These are phyloP conservation scores for Globisporangium emineosum DNA, from an alignment of 352 stramenopile species.

Conservation along the genomic window DNA sequence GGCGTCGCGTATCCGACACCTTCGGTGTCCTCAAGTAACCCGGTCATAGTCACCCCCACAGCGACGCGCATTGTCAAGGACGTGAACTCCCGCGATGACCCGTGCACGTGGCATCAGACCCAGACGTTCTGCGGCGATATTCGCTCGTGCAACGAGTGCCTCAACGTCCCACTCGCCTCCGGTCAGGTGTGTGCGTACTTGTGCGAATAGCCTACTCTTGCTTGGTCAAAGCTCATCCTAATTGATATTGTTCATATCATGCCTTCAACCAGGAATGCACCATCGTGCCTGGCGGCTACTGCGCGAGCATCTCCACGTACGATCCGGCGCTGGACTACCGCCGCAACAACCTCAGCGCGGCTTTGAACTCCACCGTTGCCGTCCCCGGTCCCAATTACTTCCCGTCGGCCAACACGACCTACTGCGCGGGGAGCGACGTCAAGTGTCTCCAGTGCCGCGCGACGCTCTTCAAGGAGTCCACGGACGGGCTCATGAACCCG, in stretches of 20 bases:
- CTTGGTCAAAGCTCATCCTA: too few relatives aligned
- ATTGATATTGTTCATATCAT: too few relatives aligned
- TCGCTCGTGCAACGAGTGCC: conserved; percentile 35
- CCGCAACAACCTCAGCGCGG: conserved; percentile 3
- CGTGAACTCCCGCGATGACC: conserved; percentile 31
- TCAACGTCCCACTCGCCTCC: conserved; percentile 23
- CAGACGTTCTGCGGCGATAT: conserved; percentile 27
- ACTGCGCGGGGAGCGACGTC: conserved; percentile 38
- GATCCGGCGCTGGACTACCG: conserved; percentile 40
- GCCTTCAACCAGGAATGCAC: conserved; percentile 36
- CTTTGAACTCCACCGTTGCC: not conserved
- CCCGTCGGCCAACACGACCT: conserved; percentile 54
- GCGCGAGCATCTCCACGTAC: conserved; percentile 44
- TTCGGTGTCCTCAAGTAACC: not conserved
- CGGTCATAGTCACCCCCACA: not conserved
- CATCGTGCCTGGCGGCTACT: conserved; percentile 54
- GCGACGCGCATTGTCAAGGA: conserved; percentile 21
- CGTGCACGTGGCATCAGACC: conserved; percentile 51
- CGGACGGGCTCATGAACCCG: conserved; percentile 24
- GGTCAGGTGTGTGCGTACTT: conserved; percentile 6
- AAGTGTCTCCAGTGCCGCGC: conserved; percentile 27
- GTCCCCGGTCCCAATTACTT: conserved; percentile 38
- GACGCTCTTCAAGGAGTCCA: conserved; percentile 25
- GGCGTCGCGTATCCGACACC: conserved; percentile 14
- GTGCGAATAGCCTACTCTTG: not conserved